Evolutionary conservation across 129 eudicot species (phyloP), one percentile per base, ranked within the genome.

Genomic region (Flaveria bidentis): DNA sequence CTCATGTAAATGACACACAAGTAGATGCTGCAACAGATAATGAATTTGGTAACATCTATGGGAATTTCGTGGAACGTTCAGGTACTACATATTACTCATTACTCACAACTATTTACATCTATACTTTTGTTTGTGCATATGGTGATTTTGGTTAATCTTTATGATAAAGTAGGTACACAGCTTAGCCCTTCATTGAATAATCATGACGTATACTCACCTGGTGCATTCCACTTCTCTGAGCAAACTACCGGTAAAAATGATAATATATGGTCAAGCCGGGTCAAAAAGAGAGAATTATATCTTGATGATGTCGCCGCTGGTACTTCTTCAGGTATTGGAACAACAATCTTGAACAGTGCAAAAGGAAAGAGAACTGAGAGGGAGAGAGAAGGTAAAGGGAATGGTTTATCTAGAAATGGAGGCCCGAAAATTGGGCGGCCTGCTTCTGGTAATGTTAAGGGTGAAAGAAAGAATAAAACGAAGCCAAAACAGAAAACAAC

Each of bases 321-420:
- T 75, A 41, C 85, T 41, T 74, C 84, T 36, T 69, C 90, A 51
- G 87, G 84, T 30, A 82, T 87, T 61, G 89, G 84, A 62, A 77
- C 80, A 62, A 74, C 88, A 15, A 11, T 85, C 74, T 69, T 87
- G 72, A 86, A 91, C 80, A 86, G 88, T 74, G 85, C 96, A 10
- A 92, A 89, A 78, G 97, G 97, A 47, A 92, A 92, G 69, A 89
- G 96, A 78, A 92, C 91, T 76, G 97, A 87, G 62, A 82, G 96
- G 80, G 97, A 92, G 67, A 71, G 97, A 79, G 93, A 91, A 55
- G 89, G 89, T 45, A 88, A 91, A 72, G 93, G 91, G 46, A 82
- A 71, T 50, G 71, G 52, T 12, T 46, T 85, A 75, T 84, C 89
- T 58, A 82, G 86, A 78, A 82, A 68, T 56, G 96, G 92, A 56